Evolutionary conservation across 805 yeast genomes (phyloP), one percentile per base, ranked within the genome.

Genomic region (Lipomyces spencermartinsiae): DNA sequence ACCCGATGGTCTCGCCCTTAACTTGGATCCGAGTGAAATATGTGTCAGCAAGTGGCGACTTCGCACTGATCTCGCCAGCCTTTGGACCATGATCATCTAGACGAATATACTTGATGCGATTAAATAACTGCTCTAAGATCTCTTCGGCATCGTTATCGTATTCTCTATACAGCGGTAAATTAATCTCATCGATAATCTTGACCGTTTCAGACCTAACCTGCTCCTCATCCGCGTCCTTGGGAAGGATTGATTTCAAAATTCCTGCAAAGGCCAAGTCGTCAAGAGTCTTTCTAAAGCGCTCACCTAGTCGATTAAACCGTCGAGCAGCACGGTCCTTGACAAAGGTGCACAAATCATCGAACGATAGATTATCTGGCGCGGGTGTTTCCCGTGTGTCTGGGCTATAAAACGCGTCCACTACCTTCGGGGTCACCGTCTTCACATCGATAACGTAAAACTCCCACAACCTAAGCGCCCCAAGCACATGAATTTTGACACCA

Each of bases 1-100:
- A 81, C 2, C 78, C 80, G 7, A 76, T 72, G 8, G 35, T 58
- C 8, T 91, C 89, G 80, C 88, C 89, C 16, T 65, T 60, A 0
- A 83, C 80, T 2, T 93, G 94, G 73, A 93, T 86, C 67, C 93
- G 82, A 1, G 98, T 92, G 78, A 95, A 94, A 78, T 94, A 94
- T 4, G 93, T 88, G 78, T 94, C 98, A 1, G 91, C 85, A 51
- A 94, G 81, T 0, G 97, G 97, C 2, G 80, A 76, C 2, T 80
- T 73, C 3, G 79, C 78, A 14, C 86, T 84, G 59, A 92, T 82
- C 51, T 84, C 84, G 2, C 98, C 98, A 70, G 89, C 77, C 73
- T 84, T 83, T 16, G 97, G 97, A 0, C 98, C 98, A 77, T 90
- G 83, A 0, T 80, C 85, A 72, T 92, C 98, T 35, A 95, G 77